phyloP scores from a whole-genome alignment of 1,284 basidiomycete genomes.

The Moesziomyces aphidis region DNA sequence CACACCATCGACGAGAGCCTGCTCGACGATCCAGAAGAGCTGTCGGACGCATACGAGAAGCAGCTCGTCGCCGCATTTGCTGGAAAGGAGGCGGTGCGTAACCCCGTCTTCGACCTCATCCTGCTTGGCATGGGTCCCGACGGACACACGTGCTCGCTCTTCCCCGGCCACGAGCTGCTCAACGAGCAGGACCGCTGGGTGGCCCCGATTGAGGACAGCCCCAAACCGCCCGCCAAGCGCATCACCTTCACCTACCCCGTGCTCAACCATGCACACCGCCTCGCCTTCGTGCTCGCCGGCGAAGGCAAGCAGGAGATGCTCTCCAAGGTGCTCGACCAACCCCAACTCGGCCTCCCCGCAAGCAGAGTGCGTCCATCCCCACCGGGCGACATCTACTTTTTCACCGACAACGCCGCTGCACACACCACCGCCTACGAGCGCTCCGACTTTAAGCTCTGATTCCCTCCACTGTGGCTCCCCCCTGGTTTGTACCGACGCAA shows the following conservation, averaged over 20 bases:
- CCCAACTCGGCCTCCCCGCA: conserved; percentile 83
- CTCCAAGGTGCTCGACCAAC: conserved; percentile 79
- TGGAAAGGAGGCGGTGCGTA: conserved; percentile 64
- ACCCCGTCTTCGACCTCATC: conserved; percentile 68
- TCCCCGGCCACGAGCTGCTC: conserved; percentile 89
- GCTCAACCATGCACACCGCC: conserved; percentile 74
- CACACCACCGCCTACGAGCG: conserved; percentile 53
- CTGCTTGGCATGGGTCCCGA: conserved; percentile 72
- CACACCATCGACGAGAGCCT: conserved; percentile 82
- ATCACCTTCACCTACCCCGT: conserved; percentile 72
- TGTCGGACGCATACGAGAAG: conserved; percentile 92
- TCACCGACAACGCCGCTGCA: conserved; percentile 61
- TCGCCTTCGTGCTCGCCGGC: conserved; percentile 89
- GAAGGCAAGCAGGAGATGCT: conserved; percentile 85
- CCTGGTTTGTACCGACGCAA: no score
- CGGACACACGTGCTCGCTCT: conserved; percentile 95
- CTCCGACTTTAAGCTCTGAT: conserved; percentile 56
- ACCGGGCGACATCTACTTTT: conserved; percentile 74
- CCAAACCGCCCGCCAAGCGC: conserved; percentile 89
- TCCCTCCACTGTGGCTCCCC: neutral
- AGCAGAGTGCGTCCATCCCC: conserved; percentile 81
- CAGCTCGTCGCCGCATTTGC: conserved; percentile 85
- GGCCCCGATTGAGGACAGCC: conserved; percentile 89
- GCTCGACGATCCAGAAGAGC: conserved; percentile 79
- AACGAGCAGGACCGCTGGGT: conserved; percentile 91